Evolutionary conservation across 1,284 basidiomycete species (phyloP).

Genomic region (Malassezia equina): DNA sequence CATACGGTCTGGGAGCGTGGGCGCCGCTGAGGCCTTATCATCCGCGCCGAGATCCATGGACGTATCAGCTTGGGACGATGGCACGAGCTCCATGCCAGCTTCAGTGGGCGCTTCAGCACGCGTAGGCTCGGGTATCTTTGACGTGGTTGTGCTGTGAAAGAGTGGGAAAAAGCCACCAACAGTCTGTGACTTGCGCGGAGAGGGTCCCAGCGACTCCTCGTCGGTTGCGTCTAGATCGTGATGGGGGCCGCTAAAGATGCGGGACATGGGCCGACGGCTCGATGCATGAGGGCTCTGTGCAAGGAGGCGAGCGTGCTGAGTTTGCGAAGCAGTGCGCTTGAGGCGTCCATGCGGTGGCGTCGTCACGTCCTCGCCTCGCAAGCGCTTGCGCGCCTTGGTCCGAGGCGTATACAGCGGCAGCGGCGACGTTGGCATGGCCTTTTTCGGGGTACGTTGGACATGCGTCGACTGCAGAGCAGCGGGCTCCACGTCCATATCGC

Average conservation of each 20-base stretch:
- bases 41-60: background rate
- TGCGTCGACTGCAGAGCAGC: background rate
- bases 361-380: constrained; percentile 14
- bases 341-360: constrained; percentile 4
- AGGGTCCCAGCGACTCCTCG: constrained; percentile 7
- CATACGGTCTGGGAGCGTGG: background rate
- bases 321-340: background rate
- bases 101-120: background rate
- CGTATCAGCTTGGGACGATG: background rate
- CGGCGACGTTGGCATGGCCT: background rate
- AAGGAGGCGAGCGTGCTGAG: background rate
- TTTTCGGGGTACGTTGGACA: background rate
- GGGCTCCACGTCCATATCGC: constrained; percentile 8
- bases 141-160: background rate
- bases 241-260: constrained; percentile 3
- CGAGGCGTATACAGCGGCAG: constrained; percentile 8
- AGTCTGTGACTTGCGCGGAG: background rate
- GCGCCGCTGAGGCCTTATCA: background rate
- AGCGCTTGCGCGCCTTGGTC: constrained; percentile 14
- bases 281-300: constrained; percentile 2
- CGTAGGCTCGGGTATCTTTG: background rate
- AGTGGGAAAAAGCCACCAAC: constrained; percentile 5
- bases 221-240: background rate
- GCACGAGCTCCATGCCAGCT: background rate
- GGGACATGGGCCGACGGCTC: background rate